Percentiles rank a stretch among this genome's conserved stretches.
These are phyloP conservation scores for Chaetomium sp. DNA, from an alignment of 2,329 filamentous ascomycete genomes.

Conservation along the genomic window DNA sequence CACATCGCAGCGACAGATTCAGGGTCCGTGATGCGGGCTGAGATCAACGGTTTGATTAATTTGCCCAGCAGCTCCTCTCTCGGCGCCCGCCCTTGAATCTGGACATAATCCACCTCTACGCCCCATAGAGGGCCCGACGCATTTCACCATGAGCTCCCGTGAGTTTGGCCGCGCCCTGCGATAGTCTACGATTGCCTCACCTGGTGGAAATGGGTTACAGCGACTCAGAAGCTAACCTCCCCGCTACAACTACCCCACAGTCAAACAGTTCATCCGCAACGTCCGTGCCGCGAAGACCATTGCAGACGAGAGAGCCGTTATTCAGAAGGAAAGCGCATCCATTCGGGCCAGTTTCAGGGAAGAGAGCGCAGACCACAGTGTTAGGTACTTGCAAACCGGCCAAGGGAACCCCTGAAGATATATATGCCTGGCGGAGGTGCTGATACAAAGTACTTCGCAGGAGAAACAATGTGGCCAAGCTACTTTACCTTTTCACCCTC, in stretches of 20 bases:
- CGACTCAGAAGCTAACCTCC: conserved; percentile 24
- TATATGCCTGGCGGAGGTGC: conserved; percentile 19
- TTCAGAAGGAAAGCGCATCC: conserved; percentile 97
- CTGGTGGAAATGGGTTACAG: background rate
- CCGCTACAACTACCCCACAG: conserved; percentile 51
- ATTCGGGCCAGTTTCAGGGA: conserved; percentile 97
- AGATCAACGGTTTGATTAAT: conserved; percentile 20
- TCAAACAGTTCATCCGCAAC: conserved; percentile 99
- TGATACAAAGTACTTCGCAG: conserved; percentile 50
- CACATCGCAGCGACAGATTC: conserved; percentile 26
- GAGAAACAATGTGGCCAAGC: conserved; percentile 97
- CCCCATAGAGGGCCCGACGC: conserved; percentile 33
- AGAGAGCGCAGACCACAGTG: conserved; percentile 88
- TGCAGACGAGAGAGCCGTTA: conserved; percentile 95
- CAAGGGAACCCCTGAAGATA: background rate
- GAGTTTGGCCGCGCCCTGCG: conserved; percentile 32
- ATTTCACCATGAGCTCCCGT: conserved; percentile 36
- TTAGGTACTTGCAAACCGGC: conserved; percentile 65
- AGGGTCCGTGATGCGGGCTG: conserved; percentile 24
- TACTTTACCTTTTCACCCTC: conserved; percentile 96
- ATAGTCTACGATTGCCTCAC: background rate
- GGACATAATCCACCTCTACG: conserved; percentile 29
- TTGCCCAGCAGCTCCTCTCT: conserved; percentile 15
- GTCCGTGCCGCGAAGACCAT: conserved; percentile 98
- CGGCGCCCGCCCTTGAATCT: conserved; percentile 19